A percentile compares a stretch with the other conserved stretches of the same genome.
phyloP scores from a whole-genome alignment of 371 early-diverging fungal genomes.

The Coemansia linderi region DNA sequence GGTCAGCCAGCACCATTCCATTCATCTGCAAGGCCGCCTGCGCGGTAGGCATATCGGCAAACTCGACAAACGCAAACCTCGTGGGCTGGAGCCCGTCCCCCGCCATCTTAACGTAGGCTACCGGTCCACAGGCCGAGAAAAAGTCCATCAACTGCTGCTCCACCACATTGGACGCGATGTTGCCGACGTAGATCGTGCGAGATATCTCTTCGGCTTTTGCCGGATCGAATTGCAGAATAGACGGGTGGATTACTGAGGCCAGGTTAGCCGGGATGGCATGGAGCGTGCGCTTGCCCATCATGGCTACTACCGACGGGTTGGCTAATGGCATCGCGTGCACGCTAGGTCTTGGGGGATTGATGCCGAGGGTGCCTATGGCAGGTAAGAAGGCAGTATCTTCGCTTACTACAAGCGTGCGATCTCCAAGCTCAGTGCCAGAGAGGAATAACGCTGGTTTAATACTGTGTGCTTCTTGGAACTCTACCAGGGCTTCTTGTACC shows the following conservation, averaged over 20 bases:
- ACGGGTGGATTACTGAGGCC: conserved; percentile 39
- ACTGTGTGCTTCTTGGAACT: conserved; percentile 57
- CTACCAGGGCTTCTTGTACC: conserved; percentile 61
- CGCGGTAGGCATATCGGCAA: conserved; percentile 62
- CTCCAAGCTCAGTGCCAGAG: conserved; percentile 68
- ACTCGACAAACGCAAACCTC: conserved; percentile 76
- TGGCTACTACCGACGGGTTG: conserved; percentile 52
- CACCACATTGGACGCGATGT: conserved; percentile 55
- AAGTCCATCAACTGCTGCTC: conserved; percentile 61
- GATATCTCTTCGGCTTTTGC: conserved; percentile 66
- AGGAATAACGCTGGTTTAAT: conserved; percentile 63
- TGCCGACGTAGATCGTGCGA: conserved; percentile 71
- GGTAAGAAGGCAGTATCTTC: conserved; percentile 55
- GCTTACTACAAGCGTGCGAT: conserved; percentile 61
- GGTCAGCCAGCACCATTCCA: conserved; percentile 60
- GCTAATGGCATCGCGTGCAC: conserved; percentile 55
- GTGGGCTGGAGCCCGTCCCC: conserved; percentile 66
- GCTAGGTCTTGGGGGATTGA: not conserved
- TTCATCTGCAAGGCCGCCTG: conserved; percentile 64
- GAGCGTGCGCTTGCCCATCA: conserved; percentile 39
- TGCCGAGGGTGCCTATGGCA: conserved; percentile 33
- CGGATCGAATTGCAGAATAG: conserved; percentile 56
- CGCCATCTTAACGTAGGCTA: conserved; percentile 68
- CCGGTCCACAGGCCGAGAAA: conserved; percentile 62
- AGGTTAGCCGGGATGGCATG: conserved; percentile 35